Base-by-base conservation (phyloP, 257 asterid species). In the Schizonepeta tenuifolia region DNA sequence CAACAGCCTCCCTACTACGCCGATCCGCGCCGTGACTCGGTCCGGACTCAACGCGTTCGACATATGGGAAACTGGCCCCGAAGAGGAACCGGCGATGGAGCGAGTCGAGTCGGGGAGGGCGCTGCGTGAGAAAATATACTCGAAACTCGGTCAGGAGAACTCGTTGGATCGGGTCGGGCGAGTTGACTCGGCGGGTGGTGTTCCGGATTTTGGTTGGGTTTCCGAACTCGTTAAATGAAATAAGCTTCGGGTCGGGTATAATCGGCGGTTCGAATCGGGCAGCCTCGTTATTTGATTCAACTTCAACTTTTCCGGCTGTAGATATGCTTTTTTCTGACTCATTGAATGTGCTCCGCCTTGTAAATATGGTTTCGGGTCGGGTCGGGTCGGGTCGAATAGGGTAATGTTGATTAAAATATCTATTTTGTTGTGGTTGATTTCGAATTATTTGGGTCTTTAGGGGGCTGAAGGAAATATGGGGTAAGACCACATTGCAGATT, bases 191-290 rank as follows among this genome's bases (percentile, higher is more conserved):
- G 55, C 33, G 44, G 7, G 65, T 6, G 0, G 72, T 2, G 72
- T 5, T 17, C 84, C 84, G 0, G 78, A 76, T 72, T 40, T 80
- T 7, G 96, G 83, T 54, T 89, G 90, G 96, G 86, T 86, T 20
- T 85, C 90, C 0, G 90, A 90, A 31, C 87, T 88, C 13, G 78
- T 90, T 8, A 82, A 85, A 3, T 87, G 81, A 78, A 0, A 13
- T 35, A 14, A 26, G 70, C 20, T 54, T 67, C 58, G 61, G 68
- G 51, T 74, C 31, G 49, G 47, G 51, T 62, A 15, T 36, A 0
- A 47, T 21, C 43, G 79, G 28, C 20, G 14, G 6, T 9, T 18
- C 70, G 75, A 57, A 35, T 61, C 36, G 35, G 82, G 81, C 69
- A 60, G 63, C 75, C 63, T 31, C n/a, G 12, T 31, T 11, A 22